Conservation (phyloP, 805 yeast species). For the Candida yuanshanica region DNA sequence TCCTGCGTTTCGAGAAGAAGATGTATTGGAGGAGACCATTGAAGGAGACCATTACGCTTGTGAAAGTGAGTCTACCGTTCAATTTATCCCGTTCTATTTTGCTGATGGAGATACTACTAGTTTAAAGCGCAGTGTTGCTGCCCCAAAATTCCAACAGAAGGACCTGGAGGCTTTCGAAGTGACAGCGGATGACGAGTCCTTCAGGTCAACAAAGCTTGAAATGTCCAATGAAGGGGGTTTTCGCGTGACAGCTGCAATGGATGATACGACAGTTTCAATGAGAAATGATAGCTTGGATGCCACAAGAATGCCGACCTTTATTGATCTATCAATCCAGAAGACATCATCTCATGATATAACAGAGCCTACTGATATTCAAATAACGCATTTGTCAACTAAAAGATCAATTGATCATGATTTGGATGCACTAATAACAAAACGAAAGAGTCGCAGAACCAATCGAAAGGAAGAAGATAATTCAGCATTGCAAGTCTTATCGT, state of each 20-base stretch:
- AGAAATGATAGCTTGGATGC: slow-evolving; percentile 1
- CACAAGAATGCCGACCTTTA: slow-evolving; percentile 5
- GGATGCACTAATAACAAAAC: slow-evolving; percentile 2
- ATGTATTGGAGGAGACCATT: too few relatives aligned
- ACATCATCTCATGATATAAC: neutral
- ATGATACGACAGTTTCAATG: neutral
- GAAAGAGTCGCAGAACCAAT: neutral
- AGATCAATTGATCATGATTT: slow-evolving; percentile 16
- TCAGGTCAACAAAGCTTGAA: neutral
- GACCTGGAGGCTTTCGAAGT: too few relatives aligned
- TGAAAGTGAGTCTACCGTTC: too few relatives aligned
- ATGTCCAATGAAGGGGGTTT: neutral
- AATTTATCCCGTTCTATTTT: too few relatives aligned
- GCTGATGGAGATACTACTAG: too few relatives aligned
- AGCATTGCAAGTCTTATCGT: neutral
- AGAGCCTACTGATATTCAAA: neutral
- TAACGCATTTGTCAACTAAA: neutral
- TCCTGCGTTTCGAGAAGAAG: too few relatives aligned
- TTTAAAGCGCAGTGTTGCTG: too few relatives aligned
- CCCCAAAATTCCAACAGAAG: too few relatives aligned
- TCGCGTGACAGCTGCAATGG: neutral
- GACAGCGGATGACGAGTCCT: too few relatives aligned
- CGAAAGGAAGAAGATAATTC: neutral
- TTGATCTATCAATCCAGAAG: neutral
- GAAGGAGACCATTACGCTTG: too few relatives aligned